Evolutionary conservation across 2,329 filamentous ascomycete genomes (phyloP), one percentile per base, ranked within the genome.

Genomic region (Trichophyton benhamiae): DNA sequence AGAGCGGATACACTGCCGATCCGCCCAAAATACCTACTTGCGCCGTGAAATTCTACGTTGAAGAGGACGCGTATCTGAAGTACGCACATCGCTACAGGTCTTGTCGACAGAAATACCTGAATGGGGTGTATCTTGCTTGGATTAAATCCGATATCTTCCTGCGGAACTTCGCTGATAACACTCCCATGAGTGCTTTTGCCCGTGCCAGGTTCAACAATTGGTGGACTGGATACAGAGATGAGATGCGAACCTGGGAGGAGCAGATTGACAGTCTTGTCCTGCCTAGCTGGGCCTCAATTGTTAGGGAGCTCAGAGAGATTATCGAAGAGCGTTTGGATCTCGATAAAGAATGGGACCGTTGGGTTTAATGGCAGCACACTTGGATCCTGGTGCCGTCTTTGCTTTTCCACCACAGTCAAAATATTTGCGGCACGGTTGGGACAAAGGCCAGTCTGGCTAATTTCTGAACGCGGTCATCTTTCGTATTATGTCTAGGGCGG

Each of bases 181-280:
- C 62, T 5, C 60, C 49, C 1, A 60, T 70, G 5, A 59, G 58
- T 5, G 36, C 64, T 11, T 53, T 63, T 58, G 62, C 67, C 7
- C 64, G 63, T 30, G n/a, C n/a, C 0, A 60, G 67, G 58, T 69
- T 67, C 64, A 55, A 60, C 22, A 20, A 52, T 6, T 74, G 71
- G 67, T 72, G 67, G 68, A 30, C 52, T 1, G 27, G 17, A 0
- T 73, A 70, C 57, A 55, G 66, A 0, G 9, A 8, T 2, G 66
- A 70, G 44, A 72, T 71, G 68, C 27, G 33, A 6, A 64, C 66
- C 38, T 73, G 70, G 72, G 69, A 72, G 60, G 38, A 33, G 1
- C 65, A 59, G 8, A 11, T 70, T 7, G 17, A 65, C 3, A 44
- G 61, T 1, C n/a, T 72, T 15, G 17, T 48, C 0, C 15, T 73